Evolutionary conservation across 305 asterid species (phyloP), one percentile per base, ranked within the genome.

Genomic region (Coffea humblotiana): DNA sequence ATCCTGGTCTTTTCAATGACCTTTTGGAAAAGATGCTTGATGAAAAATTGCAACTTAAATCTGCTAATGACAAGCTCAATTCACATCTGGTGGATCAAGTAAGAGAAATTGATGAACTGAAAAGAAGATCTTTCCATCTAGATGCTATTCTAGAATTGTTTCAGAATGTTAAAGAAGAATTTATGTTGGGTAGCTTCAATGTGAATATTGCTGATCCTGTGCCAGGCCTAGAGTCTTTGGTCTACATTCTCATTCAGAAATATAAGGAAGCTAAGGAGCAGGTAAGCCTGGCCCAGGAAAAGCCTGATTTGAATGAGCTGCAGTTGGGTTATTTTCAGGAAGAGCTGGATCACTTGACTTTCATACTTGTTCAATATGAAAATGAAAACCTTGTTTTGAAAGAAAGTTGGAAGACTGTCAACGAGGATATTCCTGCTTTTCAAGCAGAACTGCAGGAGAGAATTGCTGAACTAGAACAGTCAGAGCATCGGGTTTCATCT

Each of bases 401-500:
- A 87, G 93, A 91, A 72, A 87, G 91, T 81, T 85, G 92, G 92
- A 92, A 86, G 86, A 88, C 86, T 79, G 89, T 90, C 11, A 85
- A 84, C 84, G 90, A 90, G 81, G 86, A 87, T 80, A 63, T 77
- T 63, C 75, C 84, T 81, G 82, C 91, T 88, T 86, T 93, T 82
- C 83, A 79, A 80, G 76, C 89, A 79, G 89, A 86, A 85, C 54
- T 89, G 64, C 85, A 86, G 81, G 96, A 91, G 88, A 96, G 88
- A 89, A 88, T 83, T 81, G 80, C 88, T 84, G 98, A 93, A 84
- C 89, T 93, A 81, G 97, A 93, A 80, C 97, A 85, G 88, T 93
- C 98, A 19, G 98, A 96, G 85, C 98, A 88, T 79, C 93, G 98
- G 71, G 96, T 94, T 54, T 90, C 90, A 49, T 88, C 98, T 83